Base-by-base conservation (phyloP, 1,139 yeast genomes). In the Lodderomyces orthopsilosis region DNA sequence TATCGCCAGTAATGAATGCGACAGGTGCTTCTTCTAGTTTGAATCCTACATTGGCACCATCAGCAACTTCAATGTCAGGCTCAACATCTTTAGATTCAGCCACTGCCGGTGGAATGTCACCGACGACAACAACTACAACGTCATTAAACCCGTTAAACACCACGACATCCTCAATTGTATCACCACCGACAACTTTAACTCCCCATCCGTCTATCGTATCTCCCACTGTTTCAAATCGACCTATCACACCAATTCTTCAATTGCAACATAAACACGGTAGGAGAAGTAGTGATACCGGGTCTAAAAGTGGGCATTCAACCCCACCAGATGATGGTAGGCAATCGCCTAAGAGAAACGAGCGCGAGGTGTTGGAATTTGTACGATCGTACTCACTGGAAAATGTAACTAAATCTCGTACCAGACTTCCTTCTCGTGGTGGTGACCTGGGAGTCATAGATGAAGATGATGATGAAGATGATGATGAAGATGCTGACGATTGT, bases 1-100 rank as follows among this genome's bases (percentile, higher is more conserved):
- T 50, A 0, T 59, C 67, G 2, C 41, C 41, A 14, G 32, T 39
- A 4, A 12, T 33, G 21, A 38, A 26, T 24, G n/a, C 33, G 6
- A 13, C 41, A 5, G n/a, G 32, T 13, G 6, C 27, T 13, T 6
- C 37, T 9, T 34, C 37, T 3, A 8, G n/a, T 19, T n/a, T 19
- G 15, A 22, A 22, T 17, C 37, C 37, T 14, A 10, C 37, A 34
- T 19, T 26, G 6, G 21, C 17, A 3, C 37, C 14, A n/a, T 12
- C 26, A 12, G 24, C 37, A 21, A 21, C 37, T 4, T 10, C 37
- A 4, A 19, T 21, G 15, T 3, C 26, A 10, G 37, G 26, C 12
- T 19, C 37, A 19, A 19, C 37, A 10, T 22, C 37, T 5, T 22
- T 22, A 17, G 26, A 19, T n/a, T 34, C 37, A 4, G 26, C 37